A percentile compares a stretch with the other conserved stretches of the same genome.
Conservation (phyloP, 495 filamentous ascomycete species). For the Tetracladium marchalianum region DNA sequence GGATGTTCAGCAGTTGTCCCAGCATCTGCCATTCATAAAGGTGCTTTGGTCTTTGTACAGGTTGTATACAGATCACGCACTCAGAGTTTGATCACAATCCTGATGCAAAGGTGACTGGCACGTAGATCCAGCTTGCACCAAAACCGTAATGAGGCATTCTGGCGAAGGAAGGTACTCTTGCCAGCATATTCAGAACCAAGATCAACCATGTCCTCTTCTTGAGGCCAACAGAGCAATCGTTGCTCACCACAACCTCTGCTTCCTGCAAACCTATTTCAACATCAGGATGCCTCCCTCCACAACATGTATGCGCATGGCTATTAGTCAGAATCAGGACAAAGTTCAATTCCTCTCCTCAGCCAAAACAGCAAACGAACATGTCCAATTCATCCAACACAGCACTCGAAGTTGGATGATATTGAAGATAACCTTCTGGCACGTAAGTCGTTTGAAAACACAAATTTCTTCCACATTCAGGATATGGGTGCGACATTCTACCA, state of each 20-base stretch:
- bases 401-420: slow-evolving; percentile 79
- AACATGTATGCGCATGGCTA: slow-evolving; percentile 48
- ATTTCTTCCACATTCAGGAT: slow-evolving; percentile 39
- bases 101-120: slow-evolving; percentile 80
- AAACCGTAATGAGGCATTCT: slow-evolving; percentile 90
- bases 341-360: slow-evolving; percentile 63
- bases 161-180: slow-evolving; percentile 89
- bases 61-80: slow-evolving; percentile 87
- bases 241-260: slow-evolving; percentile 77
- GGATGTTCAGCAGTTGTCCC: slow-evolving; percentile 61
- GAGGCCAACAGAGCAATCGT: slow-evolving; percentile 72
- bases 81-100: slow-evolving; percentile 91
- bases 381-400: slow-evolving; percentile 86
- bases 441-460: slow-evolving; percentile 51
- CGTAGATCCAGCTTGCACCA: slow-evolving; percentile 90
- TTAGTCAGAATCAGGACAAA: slow-evolving; percentile 54
- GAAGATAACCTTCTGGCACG: slow-evolving; percentile 61
- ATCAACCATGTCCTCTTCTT: slow-evolving; percentile 73
- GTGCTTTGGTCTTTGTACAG: slow-evolving; percentile 87
- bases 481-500: slow-evolving; percentile 62
- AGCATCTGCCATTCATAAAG: slow-evolving; percentile 90
- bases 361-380: slow-evolving; percentile 70
- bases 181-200: slow-evolving; percentile 98
- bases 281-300: slow-evolving; percentile 76
- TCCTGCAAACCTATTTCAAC: slow-evolving; percentile 74